A percentile compares a stretch with the other conserved stretches of the same genome.
Evolutionary conservation across 2,329 filamentous ascomycete species (phyloP).

Genomic region (Teratosphaeria nubilosa): DNA sequence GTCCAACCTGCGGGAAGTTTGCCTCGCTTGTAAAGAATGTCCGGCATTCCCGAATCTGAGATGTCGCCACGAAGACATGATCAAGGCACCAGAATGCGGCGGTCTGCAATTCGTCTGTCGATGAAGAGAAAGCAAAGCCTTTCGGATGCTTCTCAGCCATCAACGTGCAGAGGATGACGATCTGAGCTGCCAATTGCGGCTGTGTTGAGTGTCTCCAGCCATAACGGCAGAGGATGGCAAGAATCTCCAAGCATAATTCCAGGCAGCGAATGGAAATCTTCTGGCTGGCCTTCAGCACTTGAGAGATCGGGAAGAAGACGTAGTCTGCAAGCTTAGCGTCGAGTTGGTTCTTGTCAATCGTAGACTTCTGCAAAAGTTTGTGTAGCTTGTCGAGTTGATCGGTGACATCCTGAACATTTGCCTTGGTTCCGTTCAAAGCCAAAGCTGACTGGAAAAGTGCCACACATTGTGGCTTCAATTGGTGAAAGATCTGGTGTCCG

Average conservation of each 20-base stretch:
- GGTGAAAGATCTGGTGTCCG: constrained; percentile 31
- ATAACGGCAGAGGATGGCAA: constrained; percentile 61
- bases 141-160: constrained; percentile 64
- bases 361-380: constrained; percentile 25
- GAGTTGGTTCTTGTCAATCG: constrained; percentile 35
- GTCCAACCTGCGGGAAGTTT: constrained; percentile 68
- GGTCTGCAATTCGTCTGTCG: constrained; percentile 55
- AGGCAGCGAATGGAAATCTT: constrained; percentile 60
- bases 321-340: constrained; percentile 87
- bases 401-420: constrained; percentile 37
- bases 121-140: constrained; percentile 38
- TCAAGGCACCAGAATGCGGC: constrained; percentile 62
- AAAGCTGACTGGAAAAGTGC: constrained; percentile 47
- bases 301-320: constrained; percentile 83
- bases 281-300: constrained; percentile 69
- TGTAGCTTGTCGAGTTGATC: constrained; percentile 39
- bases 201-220: constrained; percentile 71
- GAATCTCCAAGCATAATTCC: constrained; percentile 66
- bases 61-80: constrained; percentile 53
- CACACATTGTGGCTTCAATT: constrained; percentile 51
- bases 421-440: constrained; percentile 37
- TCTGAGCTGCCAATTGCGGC: constrained; percentile 65
- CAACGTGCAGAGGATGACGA: constrained; percentile 75
- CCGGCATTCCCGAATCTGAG: constrained; percentile 32
- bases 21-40: constrained; percentile 43